These are phyloP conservation scores for Nicotiana knightiana DNA, from an alignment of 257 asterid genomes.

Conservation along the genomic window DNA sequence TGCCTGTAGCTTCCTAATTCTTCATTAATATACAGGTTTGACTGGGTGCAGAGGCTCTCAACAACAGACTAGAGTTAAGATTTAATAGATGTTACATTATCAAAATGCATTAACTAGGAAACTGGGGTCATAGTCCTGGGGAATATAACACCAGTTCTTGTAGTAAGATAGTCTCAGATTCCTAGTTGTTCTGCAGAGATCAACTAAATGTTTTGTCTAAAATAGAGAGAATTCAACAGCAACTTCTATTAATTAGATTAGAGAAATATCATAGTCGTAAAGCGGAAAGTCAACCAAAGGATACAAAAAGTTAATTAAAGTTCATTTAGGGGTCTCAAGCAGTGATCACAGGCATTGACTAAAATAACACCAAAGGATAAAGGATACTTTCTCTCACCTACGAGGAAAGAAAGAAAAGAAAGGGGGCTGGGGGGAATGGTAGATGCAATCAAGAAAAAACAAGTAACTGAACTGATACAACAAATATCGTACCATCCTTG, in stretches of 20 bases:
- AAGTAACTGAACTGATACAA: background rate
- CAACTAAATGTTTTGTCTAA: background rate
- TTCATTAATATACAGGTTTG: too few relatives aligned
- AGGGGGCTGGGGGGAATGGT: background rate
- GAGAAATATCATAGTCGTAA: background rate
- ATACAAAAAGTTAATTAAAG: background rate
- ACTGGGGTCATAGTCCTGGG: background rate
- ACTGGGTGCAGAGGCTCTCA: background rate
- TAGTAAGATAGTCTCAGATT: background rate
- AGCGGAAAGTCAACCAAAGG: background rate
- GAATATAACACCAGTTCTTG: background rate
- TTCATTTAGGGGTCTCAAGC: background rate
- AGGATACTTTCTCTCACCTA: background rate
- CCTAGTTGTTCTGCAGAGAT: background rate
- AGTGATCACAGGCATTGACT: background rate
- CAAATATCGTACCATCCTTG: constrained; percentile 52
- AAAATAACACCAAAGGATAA: background rate
- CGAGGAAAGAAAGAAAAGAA: background rate
- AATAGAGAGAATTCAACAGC: background rate
- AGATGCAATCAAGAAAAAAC: constrained; percentile 6
- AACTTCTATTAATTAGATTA: background rate
- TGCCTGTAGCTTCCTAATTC: too few relatives aligned
- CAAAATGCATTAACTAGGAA: background rate
- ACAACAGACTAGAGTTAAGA: background rate
- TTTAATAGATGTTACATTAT: background rate